Evolutionary conservation across 2,329 filamentous ascomycete genomes (phyloP), one percentile per base, ranked within the genome.

Genomic region (Parastagonospora avenae): DNA sequence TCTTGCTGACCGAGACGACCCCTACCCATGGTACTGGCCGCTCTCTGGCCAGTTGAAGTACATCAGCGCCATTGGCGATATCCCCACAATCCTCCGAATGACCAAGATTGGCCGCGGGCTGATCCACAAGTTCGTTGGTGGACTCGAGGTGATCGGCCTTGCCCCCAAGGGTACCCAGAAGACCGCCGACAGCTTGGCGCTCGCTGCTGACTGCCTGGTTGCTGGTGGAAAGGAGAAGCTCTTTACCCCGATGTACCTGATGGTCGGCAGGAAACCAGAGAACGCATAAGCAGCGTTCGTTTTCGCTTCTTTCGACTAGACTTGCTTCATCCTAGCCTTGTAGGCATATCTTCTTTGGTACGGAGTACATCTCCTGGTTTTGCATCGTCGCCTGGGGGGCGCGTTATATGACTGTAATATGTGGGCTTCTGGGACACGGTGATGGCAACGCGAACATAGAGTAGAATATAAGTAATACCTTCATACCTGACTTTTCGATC

Each of bases 241-340:
- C n/a, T 97, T 97, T 78, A 97, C 93, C 1, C 93, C 93, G 49
- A 97, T 97, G 93, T 97, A 96, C 79, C 80, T 97, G 70, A 97
- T 97, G 91, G 85, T 97, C 52, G 93, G 86, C 54, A 86, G 90
- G 77, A 97, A 97, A 82, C 91, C 93, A n/a, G 62, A 55, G 10
- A 45, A 64, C 30, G 67, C 69, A 43, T 72, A 66, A 51, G 55
- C 30, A 27, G 24, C 29, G 28, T 36, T 35, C n/a, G 33, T 38
- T 27, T 27, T 15, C 32, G 36, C 30, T 52, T 50, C 30, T 43
- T 42, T 35, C 42, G 30, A 36, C 8, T 29, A 19, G 15, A 32
- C 15, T 48, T 48, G 14, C 10, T 31, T 40, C 42, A 33, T 59
- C 42, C 42, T 54, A 54, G 57, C 55, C 54, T 56, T 48, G 50